A percentile compares a stretch with the other conserved stretches of the same genome.
Evolutionary conservation across 2,329 filamentous ascomycete genomes (phyloP).

Genomic region (Fusarium nygamai): DNA sequence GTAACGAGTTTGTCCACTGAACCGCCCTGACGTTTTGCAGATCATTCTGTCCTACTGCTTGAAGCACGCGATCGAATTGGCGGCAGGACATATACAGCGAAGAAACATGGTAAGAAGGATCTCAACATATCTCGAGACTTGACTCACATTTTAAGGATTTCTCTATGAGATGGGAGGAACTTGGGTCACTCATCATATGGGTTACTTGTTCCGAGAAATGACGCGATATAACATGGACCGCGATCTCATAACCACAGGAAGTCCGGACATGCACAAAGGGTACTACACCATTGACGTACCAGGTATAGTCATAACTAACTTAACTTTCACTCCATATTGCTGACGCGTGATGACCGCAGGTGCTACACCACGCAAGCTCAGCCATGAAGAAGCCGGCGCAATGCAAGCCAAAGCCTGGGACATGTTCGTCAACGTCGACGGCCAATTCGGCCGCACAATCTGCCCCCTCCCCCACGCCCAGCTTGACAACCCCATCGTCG

Average conservation of each 20-base stretch:
- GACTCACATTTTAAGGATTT: background rate
- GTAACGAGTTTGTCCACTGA: accelerated
- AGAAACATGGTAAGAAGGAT: background rate
- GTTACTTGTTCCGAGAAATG: background rate
- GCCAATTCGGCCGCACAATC: background rate
- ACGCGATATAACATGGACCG: background rate
- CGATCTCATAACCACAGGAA: background rate
- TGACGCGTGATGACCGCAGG: accelerated
- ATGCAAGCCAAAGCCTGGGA: background rate
- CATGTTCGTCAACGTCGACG: background rate
- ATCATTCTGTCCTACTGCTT: background rate
- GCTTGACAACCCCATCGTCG: background rate
- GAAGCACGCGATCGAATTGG: background rate
- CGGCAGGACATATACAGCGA: background rate
- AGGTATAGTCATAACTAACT: accelerated
- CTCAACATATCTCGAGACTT: too few relatives aligned
- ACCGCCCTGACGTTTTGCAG: accelerated
- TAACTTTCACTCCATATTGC: accelerated
- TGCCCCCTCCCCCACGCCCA: background rate
- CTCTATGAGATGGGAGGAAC: background rate
- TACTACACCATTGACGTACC: background rate
- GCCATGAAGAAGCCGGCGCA: background rate
- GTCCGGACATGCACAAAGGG: background rate
- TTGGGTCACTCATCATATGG: background rate
- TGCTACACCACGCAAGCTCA: background rate